phyloP scores from a whole-genome alignment of 108 stramenopile species.

The Aurantiochytrium sp. region DNA sequence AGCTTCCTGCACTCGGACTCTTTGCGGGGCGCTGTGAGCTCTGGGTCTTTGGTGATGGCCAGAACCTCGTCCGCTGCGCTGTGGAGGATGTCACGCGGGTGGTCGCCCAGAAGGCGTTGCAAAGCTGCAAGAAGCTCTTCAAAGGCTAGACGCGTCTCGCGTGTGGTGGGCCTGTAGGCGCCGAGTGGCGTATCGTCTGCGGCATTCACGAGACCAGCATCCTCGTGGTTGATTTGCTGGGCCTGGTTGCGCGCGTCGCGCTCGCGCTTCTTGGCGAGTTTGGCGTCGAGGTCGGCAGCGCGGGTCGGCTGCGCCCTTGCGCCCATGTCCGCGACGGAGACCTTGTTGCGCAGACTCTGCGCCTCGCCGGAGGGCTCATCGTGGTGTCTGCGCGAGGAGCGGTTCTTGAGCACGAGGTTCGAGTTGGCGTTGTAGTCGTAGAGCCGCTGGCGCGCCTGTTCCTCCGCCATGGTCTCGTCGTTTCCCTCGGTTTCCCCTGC shows the following conservation, averaged over 20 bases:
- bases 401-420: slow-evolving; percentile 21
- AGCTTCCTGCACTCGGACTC: slow-evolving; percentile 64
- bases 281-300: neutral
- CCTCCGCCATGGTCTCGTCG: slow-evolving; percentile 28
- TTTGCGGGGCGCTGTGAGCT: slow-evolving; percentile 65
- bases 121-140: slow-evolving; percentile 60
- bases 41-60: slow-evolving; percentile 64
- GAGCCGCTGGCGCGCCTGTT: slow-evolving; percentile 22
- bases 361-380: slow-evolving; percentile 6
- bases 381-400: neutral
- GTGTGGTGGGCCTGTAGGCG: slow-evolving; percentile 65
- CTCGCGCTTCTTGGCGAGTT: neutral
- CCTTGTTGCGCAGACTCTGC: neutral
- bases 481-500: too few species aligned
- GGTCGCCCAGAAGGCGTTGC: slow-evolving; percentile 65
- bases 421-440: slow-evolving; percentile 29
- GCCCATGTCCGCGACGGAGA: neutral
- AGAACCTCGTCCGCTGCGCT: slow-evolving; percentile 90
- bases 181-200: neutral
- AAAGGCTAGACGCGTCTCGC: slow-evolving; percentile 58
- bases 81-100: slow-evolving; percentile 69
- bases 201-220: neutral
- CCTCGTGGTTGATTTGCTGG: neutral
- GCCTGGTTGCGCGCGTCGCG: neutral
- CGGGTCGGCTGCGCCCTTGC: neutral